A percentile compares a stretch with the other conserved stretches of the same genome.
Conservation (phyloP, 225 moss, liverwort and hornwort species). For the Sphagnum tenellum region DNA sequence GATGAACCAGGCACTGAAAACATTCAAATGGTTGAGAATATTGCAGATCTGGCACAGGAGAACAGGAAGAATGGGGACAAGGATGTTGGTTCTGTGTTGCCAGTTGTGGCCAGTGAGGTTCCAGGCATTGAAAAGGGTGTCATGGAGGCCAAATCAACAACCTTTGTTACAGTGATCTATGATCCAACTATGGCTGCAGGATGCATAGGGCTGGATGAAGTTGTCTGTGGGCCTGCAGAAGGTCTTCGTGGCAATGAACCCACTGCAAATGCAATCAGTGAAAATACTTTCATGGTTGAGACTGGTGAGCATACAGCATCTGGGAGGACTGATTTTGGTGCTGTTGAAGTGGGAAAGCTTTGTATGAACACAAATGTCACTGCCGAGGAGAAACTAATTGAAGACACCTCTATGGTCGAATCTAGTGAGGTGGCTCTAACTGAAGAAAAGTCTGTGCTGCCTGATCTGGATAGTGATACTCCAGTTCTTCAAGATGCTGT, state of each 20-base stretch:
- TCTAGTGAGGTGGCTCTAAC: background rate
- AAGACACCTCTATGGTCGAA: too few species aligned
- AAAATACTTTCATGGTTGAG: too few species aligned
- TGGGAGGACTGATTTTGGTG: too few species aligned
- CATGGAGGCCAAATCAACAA: too few species aligned
- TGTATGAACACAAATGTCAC: too few species aligned
- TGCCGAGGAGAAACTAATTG: too few species aligned
- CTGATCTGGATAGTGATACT: background rate
- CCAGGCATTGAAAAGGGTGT: too few species aligned
- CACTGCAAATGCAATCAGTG: too few species aligned
- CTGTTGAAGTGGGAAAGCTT: too few species aligned
- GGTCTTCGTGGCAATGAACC: background rate
- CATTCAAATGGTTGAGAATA: slow-evolving; percentile 1
- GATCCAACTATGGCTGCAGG: background rate
- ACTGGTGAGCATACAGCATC: too few species aligned
- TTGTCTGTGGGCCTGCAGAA: slow-evolving; percentile 3
- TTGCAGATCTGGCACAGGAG: background rate
- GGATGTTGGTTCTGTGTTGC: too few species aligned
- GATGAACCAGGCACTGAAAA: background rate
- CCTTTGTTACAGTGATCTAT: background rate
- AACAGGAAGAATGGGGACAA: background rate
- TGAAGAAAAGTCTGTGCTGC: background rate
- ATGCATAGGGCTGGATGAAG: slow-evolving; percentile 6
- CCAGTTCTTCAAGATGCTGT: background rate
- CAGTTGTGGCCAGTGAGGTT: too few species aligned